Evolutionary conservation across 306 rosid species (phyloP).

Genomic region (Adenanthera pavonina): DNA sequence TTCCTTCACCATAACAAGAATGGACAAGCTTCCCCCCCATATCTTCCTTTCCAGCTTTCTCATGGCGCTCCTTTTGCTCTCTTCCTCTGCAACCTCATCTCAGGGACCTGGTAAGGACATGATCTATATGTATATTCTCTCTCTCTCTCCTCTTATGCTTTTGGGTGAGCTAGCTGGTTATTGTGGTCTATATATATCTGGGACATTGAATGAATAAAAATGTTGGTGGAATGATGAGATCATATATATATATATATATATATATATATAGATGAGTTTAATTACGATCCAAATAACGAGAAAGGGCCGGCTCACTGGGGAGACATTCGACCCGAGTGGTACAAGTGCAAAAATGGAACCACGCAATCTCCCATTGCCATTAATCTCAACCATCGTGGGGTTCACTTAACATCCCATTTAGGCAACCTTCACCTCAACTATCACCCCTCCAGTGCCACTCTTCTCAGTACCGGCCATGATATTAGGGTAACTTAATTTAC

Average conservation of each 20-base stretch:
- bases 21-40: not conserved
- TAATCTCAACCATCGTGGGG: conserved; percentile 40
- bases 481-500: conserved; percentile 42
- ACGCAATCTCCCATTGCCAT: conserved; percentile 69
- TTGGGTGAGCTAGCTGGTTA: no score
- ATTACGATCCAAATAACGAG: conserved; percentile 37
- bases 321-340: conserved; percentile 52
- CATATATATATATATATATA: no score
- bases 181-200: no score
- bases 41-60: conserved; percentile 35
- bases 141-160: no score
- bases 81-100: conserved; percentile 25
- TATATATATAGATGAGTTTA: conserved; percentile 40
- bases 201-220: no score
- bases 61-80: conserved; percentile 27
- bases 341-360: conserved; percentile 44
- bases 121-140: no score
- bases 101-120: conserved; percentile 31
- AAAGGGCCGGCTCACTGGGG: conserved; percentile 61
- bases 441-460: conserved; percentile 54
- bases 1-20: not conserved
- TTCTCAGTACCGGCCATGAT: conserved; percentile 61
- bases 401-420: conserved; percentile 41
- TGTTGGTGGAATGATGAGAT: not conserved
- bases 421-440: conserved; percentile 41